These are phyloP conservation scores for Nakaseomyces kungkrabaensis DNA, from an alignment of 1,139 yeast species.

Conservation along the genomic window DNA sequence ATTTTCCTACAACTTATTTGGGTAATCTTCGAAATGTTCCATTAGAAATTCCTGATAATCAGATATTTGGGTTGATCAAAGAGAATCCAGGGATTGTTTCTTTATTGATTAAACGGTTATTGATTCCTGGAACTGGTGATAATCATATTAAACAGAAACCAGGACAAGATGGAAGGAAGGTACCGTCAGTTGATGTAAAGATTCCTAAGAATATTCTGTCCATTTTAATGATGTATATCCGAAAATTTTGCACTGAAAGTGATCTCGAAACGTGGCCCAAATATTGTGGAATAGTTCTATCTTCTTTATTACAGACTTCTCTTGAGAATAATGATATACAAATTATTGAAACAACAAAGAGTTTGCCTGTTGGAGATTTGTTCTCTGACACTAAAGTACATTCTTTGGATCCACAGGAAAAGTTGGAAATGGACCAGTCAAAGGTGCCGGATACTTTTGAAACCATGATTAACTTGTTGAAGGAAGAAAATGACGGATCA, in stretches of 20 bases:
- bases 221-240: neutral
- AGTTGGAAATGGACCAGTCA: neutral
- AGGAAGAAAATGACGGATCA: neutral
- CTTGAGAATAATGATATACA: neutral
- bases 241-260: neutral
- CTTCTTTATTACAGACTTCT: neutral
- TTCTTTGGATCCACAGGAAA: neutral
- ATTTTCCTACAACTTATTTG: slow-evolving; percentile 14
- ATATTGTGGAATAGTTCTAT: neutral
- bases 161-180: neutral
- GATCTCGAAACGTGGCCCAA: neutral
- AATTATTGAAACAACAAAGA: neutral
- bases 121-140: neutral
- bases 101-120: slow-evolving; percentile 11
- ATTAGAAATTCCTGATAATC: slow-evolving; percentile 10
- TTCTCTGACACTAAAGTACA: neutral
- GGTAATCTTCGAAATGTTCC: slow-evolving; percentile 10
- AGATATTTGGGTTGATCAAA: slow-evolving; percentile 5
- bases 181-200: neutral
- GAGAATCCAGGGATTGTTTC: slow-evolving; percentile 15
- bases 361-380: neutral
- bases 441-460: neutral
- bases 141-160: neutral
- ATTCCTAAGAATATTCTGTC: neutral
- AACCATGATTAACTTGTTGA: neutral